A percentile compares a stretch with the other conserved stretches of the same genome.
Evolutionary conservation across 2,329 filamentous ascomycete species (phyloP).

Genomic region (Amesomyces nigricolor): DNA sequence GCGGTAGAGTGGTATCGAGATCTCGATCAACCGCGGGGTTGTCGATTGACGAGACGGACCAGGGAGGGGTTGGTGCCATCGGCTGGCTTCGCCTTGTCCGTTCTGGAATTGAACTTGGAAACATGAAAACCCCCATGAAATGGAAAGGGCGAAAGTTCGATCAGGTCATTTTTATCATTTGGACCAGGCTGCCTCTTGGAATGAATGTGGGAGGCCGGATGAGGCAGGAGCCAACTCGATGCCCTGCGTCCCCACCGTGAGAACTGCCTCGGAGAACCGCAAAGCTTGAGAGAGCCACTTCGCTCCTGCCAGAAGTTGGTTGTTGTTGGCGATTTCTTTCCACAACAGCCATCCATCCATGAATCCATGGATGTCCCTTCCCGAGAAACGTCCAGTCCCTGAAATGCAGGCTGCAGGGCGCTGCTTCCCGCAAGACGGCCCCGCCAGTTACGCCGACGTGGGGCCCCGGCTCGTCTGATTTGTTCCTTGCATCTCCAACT

Average conservation of each 20-base stretch:
- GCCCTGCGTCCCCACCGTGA: not conserved
- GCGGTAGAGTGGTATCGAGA: not conserved
- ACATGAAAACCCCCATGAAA: too few relatives aligned
- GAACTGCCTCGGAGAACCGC: too few relatives aligned
- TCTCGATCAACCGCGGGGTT: constrained; percentile 6
- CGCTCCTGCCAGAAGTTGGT: not conserved
- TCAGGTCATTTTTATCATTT: too few relatives aligned
- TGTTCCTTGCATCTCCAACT: constrained; percentile 26
- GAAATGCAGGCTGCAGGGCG: not conserved
- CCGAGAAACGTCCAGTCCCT: not conserved
- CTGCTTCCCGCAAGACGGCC: constrained; percentile 1
- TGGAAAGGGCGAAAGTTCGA: too few relatives aligned
- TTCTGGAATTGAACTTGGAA: not conserved
- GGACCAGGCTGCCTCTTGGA: not conserved
- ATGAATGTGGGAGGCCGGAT: not conserved
- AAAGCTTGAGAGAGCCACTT: not conserved
- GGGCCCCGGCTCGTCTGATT: constrained; percentile 26
- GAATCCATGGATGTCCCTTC: not conserved
- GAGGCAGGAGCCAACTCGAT: not conserved
- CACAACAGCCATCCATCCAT: too few relatives aligned
- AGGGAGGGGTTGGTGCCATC: not conserved
- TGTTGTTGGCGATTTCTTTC: not conserved
- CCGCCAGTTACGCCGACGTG: constrained; percentile 17
- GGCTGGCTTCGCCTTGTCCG: not conserved
- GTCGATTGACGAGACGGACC: constrained; percentile 9